These are phyloP conservation scores for Schoenoplectus triqueter DNA, from an alignment of 202 grass and related monocot species.

Conservation along the genomic window DNA sequence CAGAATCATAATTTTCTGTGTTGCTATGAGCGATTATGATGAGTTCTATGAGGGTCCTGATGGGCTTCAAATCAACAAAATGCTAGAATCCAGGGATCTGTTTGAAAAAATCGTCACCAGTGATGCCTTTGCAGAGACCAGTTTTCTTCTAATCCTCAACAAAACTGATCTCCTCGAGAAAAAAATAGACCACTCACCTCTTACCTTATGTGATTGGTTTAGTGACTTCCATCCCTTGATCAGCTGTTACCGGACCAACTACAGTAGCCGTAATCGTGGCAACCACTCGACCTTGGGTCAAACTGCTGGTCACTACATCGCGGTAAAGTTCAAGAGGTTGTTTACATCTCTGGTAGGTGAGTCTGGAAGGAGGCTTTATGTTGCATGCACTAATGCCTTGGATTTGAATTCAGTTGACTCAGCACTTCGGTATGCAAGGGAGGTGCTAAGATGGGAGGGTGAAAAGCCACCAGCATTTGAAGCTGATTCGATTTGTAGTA, in stretches of 20 bases:
- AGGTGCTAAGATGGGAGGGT: constrained; percentile 84
- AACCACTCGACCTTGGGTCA: constrained; percentile 54
- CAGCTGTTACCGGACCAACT: constrained; percentile 48
- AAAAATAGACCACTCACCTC: constrained; percentile 63
- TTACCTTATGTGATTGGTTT: constrained; percentile 80
- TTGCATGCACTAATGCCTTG: constrained; percentile 61
- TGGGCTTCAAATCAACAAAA: constrained; percentile 63
- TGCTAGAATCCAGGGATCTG: constrained; percentile 74
- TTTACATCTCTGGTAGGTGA: constrained; percentile 57
- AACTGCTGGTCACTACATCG: constrained; percentile 71
- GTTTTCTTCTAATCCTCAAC: constrained; percentile 80
- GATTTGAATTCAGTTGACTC: constrained; percentile 62
- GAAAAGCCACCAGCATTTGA: constrained; percentile 52
- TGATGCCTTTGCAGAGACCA: constrained; percentile 61
- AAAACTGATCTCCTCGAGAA: constrained; percentile 88
- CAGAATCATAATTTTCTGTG: constrained; percentile 73
- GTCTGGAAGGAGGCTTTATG: constrained; percentile 65
- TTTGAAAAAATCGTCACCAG: constrained; percentile 68
- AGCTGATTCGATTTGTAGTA: constrained; percentile 64
- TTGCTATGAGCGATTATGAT: constrained; percentile 72
- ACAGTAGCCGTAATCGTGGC: constrained; percentile 29
- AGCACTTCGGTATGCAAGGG: constrained; percentile 57
- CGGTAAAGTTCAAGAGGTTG: constrained; percentile 74
- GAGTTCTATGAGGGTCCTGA: constrained; percentile 64
- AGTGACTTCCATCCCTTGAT: constrained; percentile 63